Conservation (phyloP, 1,284 basidiomycete species). For the Fomes fomentarius region DNA sequence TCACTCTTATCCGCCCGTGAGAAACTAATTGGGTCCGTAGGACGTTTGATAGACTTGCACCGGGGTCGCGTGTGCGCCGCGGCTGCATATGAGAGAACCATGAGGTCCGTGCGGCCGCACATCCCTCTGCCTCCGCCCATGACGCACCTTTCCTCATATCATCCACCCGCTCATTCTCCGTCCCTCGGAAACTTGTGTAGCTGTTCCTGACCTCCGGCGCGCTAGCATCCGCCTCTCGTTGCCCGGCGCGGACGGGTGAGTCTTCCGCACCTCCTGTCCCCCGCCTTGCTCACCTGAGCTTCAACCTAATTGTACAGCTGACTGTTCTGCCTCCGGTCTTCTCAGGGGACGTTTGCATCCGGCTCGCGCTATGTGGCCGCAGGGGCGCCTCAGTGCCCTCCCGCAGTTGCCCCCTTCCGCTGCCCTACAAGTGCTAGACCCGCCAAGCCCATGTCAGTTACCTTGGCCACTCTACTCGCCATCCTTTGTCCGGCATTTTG, state of each 20-base stretch:
- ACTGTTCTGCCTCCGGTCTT: slow-evolving; percentile 15
- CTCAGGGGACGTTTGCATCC: slow-evolving; percentile 19
- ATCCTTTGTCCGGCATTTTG: not conserved
- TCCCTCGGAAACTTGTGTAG: not conserved
- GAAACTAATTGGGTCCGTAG: slow-evolving; percentile 8
- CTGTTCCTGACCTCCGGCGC: not conserved
- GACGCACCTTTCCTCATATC: not conserved
- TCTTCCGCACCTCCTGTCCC: slow-evolving; percentile 3
- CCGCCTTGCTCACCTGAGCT: slow-evolving; percentile 18
- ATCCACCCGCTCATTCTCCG: not conserved
- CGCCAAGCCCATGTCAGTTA: not conserved
- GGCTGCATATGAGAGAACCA: slow-evolving; percentile 8
- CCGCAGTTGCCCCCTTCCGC: not conserved
- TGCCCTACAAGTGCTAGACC: not conserved
- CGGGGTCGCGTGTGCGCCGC: slow-evolving; percentile 19
- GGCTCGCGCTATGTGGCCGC: slow-evolving; percentile 2
- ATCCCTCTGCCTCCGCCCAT: slow-evolving; percentile 2
- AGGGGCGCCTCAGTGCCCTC: not conserved
- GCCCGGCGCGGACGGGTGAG: slow-evolving; percentile 6
- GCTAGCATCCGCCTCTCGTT: not conserved
- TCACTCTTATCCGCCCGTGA: slow-evolving; percentile 16
- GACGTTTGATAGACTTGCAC: slow-evolving; percentile 23
- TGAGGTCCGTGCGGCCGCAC: slow-evolving; percentile 9
- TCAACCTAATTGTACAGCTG: slow-evolving; percentile 25
- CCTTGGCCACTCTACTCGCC: not conserved